These are phyloP conservation scores for Termitomyces titanicus DNA, from an alignment of 768 basidiomycete genomes.

Conservation along the genomic window DNA sequence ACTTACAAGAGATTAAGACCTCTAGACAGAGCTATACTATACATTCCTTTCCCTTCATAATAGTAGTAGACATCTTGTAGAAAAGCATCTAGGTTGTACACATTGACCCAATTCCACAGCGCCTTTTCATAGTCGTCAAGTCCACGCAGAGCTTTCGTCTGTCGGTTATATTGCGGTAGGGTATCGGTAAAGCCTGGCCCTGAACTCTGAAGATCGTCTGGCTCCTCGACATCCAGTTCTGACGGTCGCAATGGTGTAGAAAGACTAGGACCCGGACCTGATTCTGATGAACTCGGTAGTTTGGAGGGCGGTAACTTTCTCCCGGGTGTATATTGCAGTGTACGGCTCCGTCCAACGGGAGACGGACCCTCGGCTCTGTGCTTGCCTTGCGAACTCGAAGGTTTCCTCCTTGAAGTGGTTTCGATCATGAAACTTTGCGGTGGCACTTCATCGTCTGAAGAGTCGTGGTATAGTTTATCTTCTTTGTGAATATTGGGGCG, in stretches of 20 bases:
- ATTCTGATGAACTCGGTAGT: slow-evolving; percentile 25
- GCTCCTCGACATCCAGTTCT: slow-evolving; percentile 45
- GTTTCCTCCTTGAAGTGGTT: slow-evolving; percentile 47
- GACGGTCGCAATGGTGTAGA: slow-evolving; percentile 65
- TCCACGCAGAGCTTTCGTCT: slow-evolving; percentile 55
- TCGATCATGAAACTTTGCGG: slow-evolving; percentile 86
- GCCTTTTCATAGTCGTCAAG: slow-evolving; percentile 87
- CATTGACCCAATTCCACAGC: slow-evolving; percentile 99
- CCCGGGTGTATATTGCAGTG: slow-evolving; percentile 47
- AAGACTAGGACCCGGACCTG: slow-evolving; percentile 27
- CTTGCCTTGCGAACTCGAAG: slow-evolving; percentile 26
- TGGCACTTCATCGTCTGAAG: slow-evolving; percentile 81
- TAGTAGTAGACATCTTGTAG: slow-evolving; percentile 94
- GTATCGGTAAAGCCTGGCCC: slow-evolving; percentile 21
- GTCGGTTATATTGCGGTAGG: slow-evolving; percentile 28
- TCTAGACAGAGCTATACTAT: slow-evolving; percentile 86
- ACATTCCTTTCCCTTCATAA: slow-evolving; percentile 96
- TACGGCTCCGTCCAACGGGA: slow-evolving; percentile 36
- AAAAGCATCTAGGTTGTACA: slow-evolving; percentile 94
- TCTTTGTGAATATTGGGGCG: slow-evolving; percentile 72
- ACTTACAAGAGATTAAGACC: slow-evolving; percentile 94
- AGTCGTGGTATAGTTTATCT: slow-evolving; percentile 58
- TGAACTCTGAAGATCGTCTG: slow-evolving; percentile 18
- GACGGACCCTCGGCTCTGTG: slow-evolving; percentile 14
- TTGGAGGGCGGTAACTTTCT: slow-evolving; percentile 34